Percentiles rank a stretch among this genome's conserved stretches.
Conservation (phyloP, 495 filamentous ascomycete species). For the Cairneyella variabilis region DNA sequence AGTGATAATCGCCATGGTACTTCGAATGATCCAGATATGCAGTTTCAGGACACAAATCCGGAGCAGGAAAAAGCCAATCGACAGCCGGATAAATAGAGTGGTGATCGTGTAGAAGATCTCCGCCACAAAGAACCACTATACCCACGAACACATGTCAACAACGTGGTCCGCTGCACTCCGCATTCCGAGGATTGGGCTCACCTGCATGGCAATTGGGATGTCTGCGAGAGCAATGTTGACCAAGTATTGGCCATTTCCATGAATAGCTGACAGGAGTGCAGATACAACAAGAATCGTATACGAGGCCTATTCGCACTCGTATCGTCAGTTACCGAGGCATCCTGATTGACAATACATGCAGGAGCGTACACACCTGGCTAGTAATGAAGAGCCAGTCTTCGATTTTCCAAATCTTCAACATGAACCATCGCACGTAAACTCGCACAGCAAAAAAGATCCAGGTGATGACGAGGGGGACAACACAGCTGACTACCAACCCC, state of each 20-base stretch:
- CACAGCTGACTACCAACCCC: conserved; percentile 2
- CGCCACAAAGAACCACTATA: conserved; percentile 5
- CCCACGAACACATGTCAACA: no score
- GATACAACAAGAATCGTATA: not conserved
- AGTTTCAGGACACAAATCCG: conserved; percentile 28
- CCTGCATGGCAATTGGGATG: conserved; percentile 16
- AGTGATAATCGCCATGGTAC: conserved; percentile 22
- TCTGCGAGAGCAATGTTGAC: conserved; percentile 1
- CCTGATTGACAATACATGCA: not conserved
- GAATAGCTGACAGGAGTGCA: not conserved
- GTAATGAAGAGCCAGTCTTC: conserved; percentile 19
- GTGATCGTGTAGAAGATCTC: conserved; percentile 32
- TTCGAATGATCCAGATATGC: conserved; percentile 31
- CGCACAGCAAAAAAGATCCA: conserved; percentile 11
- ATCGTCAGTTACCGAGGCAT: no score
- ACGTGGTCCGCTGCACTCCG: no score
- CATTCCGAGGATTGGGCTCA: conserved; percentile 1
- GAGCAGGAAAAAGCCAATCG: conserved; percentile 36
- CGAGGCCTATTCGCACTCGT: not conserved
- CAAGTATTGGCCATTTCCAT: conserved; percentile 13
- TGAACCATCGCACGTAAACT: conserved; percentile 5
- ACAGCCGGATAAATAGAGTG: conserved; percentile 32
- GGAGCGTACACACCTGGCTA: conserved; percentile 10
- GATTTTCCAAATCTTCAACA: conserved; percentile 15
- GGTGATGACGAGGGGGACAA: conserved; percentile 2